Evolutionary conservation across 331 rosid genomes (phyloP).

Genomic region (Rosa hybrid): DNA sequence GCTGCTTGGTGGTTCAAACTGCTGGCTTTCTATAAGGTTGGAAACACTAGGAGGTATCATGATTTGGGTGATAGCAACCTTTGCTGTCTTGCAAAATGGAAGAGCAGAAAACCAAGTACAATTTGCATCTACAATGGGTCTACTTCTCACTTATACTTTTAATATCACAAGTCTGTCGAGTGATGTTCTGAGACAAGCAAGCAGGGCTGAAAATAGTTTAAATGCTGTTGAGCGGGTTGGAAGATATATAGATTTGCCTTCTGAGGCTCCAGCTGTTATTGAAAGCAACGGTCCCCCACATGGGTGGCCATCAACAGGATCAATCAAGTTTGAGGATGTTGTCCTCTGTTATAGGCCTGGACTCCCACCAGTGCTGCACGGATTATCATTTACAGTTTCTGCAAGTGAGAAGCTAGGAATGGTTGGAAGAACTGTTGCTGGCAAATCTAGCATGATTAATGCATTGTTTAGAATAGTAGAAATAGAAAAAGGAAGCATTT

Average conservation of each 20-base stretch:
- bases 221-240: constrained; percentile 91
- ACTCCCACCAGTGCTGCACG: constrained; percentile 87
- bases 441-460: constrained; percentile 92
- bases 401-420: constrained; percentile 81
- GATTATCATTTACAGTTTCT: constrained; percentile 63
- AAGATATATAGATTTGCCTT: constrained; percentile 61
- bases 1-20: constrained; percentile 57
- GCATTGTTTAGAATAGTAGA: constrained; percentile 85
- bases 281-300: constrained; percentile 69
- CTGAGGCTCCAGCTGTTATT: constrained; percentile 70
- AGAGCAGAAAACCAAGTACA: constrained; percentile 49
- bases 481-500: constrained; percentile 66
- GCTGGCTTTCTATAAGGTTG: constrained; percentile 75
- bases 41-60: constrained; percentile 84
- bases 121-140: constrained; percentile 85
- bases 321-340: constrained; percentile 72
- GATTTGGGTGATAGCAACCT: constrained; percentile 86
- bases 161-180: constrained; percentile 77
- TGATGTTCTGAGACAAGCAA: constrained; percentile 81
- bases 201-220: constrained; percentile 82
- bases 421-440: constrained; percentile 96
- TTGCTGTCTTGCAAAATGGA: constrained; percentile 79
- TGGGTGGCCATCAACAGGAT: constrained; percentile 85
- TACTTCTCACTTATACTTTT: constrained; percentile 81
- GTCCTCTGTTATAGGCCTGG: constrained; percentile 80